Evolutionary conservation across 108 stramenopile species (phyloP).

Genomic region (Nannochloropsis gaditana): DNA sequence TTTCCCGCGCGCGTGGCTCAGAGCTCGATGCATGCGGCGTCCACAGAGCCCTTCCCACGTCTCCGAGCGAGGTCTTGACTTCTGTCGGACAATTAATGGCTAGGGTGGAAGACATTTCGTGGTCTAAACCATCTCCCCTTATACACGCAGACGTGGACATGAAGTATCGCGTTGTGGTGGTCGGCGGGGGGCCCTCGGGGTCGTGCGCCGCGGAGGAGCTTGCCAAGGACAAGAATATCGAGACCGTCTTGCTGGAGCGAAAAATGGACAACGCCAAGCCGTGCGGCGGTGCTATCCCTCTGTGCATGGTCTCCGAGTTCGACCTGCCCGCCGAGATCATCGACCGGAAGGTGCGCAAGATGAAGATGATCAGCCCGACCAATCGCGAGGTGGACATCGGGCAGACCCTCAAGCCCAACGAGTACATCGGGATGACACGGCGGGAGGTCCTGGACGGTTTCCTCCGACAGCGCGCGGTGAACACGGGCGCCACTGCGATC

Average conservation of each 20-base stretch:
- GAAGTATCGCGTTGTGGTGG: conserved; percentile 85
- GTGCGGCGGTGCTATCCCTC: conserved; percentile 95
- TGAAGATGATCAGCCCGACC: conserved; percentile 95
- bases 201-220: conserved; percentile 95
- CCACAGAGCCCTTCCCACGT: no score
- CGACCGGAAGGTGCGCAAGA: conserved; percentile 87
- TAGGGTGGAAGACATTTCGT: no score
- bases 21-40: no score
- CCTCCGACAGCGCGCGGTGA: conserved; percentile 90
- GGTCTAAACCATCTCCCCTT: background rate
- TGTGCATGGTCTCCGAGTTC: conserved; percentile 98
- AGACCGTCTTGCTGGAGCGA: conserved; percentile 86
- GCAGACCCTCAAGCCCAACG: conserved; percentile 85
- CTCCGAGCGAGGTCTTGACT: no score
- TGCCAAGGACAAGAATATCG: conserved; percentile 84
- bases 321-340: conserved; percentile 85
- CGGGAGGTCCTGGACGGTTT: conserved; percentile 92
- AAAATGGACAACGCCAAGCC: conserved; percentile 99
- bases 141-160: conserved; percentile 27
- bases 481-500: conserved; percentile 79
- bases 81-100: no score
- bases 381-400: conserved; percentile 95
- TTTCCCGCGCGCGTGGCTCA: no score
- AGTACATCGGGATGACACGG: conserved; percentile 98
- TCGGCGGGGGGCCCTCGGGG: conserved; percentile 92